Conservation (phyloP, 306 rosid species). For the Hippophae rhamnoides region DNA sequence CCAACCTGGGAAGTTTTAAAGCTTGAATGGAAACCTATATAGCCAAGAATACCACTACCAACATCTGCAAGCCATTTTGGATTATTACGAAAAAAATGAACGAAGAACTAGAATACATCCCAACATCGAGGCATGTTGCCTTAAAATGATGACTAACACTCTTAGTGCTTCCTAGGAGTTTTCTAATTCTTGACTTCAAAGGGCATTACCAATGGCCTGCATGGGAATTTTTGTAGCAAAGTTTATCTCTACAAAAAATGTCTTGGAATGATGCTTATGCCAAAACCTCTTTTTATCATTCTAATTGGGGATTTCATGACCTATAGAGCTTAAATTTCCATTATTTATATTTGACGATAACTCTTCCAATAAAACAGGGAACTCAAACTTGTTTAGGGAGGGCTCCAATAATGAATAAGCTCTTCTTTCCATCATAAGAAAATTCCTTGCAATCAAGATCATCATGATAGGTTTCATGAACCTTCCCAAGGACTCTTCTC, state of each 20-base stretch:
- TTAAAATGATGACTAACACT: too few species aligned
- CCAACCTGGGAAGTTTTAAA: too few species aligned
- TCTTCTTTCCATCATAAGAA: constrained; percentile 89
- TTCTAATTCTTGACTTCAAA: constrained; percentile 61
- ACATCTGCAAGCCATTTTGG: constrained; percentile 69
- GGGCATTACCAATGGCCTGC: constrained; percentile 66
- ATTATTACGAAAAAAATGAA: constrained; percentile 70
- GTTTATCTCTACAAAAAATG: constrained; percentile 65
- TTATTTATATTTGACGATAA: too few species aligned
- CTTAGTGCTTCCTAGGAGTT: too few species aligned
- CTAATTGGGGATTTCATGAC: too few species aligned
- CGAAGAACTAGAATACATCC: constrained; percentile 91
- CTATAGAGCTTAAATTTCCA: too few species aligned
- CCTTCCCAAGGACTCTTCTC: constrained; percentile 58
- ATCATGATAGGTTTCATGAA: constrained; percentile 61
- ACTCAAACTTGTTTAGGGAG: constrained; percentile 39
- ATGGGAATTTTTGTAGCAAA: constrained; percentile 75
- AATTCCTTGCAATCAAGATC: constrained; percentile 69
- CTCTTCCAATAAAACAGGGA: too few species aligned
- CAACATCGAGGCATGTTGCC: constrained; percentile 74
- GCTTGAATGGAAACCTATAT: too few species aligned
- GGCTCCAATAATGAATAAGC: constrained; percentile 73
- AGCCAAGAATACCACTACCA: constrained; percentile 5
- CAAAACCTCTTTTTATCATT: constrained; percentile 45
- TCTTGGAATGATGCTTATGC: constrained; percentile 48